Evolutionary conservation across 805 yeast genomes (phyloP), one percentile per base, ranked within the genome.

Genomic region (Nakazawaea siamensis): DNA sequence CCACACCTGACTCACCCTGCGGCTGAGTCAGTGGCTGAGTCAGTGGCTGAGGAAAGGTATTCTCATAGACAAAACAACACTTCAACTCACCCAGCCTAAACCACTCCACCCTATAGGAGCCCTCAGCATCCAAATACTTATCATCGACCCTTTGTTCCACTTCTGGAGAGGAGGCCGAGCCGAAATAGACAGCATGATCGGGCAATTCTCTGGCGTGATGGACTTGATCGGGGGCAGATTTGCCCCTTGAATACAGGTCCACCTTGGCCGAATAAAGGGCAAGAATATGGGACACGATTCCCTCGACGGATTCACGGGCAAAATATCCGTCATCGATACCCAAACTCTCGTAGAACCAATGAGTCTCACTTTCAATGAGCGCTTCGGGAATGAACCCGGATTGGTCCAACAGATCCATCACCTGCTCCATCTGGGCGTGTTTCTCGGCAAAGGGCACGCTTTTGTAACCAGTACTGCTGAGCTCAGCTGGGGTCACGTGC

Each of bases 301-400:
- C 83, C 35, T 70, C 75, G 11, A 88, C 81, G 4, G 83, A 64
- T 52, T 90, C 96, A 43, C 81, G 75, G 28, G 92, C 92, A 54
- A 90, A 88, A 58, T 83, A 90, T 20, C 85, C 80, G 52, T 87
- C 96, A 52, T 88, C 96, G 40, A 90, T 86, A 18, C 96, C 96
- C 45, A 90, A 68, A 27, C 73, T 60, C 39, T 81, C 75, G 63
- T 92, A 92, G 55, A 90, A 88, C 94, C 96, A 87, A 40, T 68
- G 72, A 6, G 90, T 79, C 60, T 90, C 97, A 37, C 71, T 66
- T 58, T 87, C 96, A 45, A 90, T 83, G 48, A 86, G 66, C 38
- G 73, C 60, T 48, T 83, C 94, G 8, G 97, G 98, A 41, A 90
- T 83, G 52, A 90, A 84, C 0, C 96, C 97, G 23, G 80, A 75